A percentile compares a stretch with the other conserved stretches of the same genome.
Conservation (phyloP, 2,329 filamentous ascomycete genomes). For the Hirsutella rhossiliensis region DNA sequence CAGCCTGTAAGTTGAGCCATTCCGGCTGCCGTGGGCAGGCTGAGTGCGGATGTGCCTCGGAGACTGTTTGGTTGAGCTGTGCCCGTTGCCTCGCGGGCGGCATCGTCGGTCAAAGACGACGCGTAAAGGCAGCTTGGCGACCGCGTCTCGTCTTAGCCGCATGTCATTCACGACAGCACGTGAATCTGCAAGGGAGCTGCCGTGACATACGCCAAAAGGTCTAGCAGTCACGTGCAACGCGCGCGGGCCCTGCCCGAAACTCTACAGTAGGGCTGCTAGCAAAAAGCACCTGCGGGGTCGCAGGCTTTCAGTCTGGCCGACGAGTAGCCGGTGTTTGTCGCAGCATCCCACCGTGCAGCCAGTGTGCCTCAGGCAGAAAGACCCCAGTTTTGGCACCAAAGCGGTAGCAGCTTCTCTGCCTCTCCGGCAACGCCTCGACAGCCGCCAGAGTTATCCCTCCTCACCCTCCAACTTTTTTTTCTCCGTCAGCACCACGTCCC, state of each 20-base stretch:
- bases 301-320: background rate
- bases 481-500: background rate
- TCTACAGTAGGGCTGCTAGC: background rate
- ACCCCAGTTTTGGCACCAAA: constrained; percentile 1
- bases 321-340: background rate
- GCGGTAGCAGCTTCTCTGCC: constrained; percentile 7
- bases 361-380: constrained; percentile 7
- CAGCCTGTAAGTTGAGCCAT: background rate
- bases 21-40: background rate
- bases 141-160: too few relatives aligned
- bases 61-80: background rate
- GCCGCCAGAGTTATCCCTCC: constrained; percentile 7
- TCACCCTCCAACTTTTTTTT: constrained; percentile 4
- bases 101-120: too few relatives aligned
- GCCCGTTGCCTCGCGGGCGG: too few relatives aligned
- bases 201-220: background rate
- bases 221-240: background rate
- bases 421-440: constrained; percentile 7
- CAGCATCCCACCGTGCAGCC: background rate
- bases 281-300: background rate
- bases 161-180: constrained; percentile 12
- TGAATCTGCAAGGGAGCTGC: constrained; percentile 10
- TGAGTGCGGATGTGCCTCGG: background rate
- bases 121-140: too few relatives aligned
- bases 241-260: background rate